These are phyloP conservation scores for Hura crepitans DNA, from an alignment of 441 rosid species.

Conservation along the genomic window DNA sequence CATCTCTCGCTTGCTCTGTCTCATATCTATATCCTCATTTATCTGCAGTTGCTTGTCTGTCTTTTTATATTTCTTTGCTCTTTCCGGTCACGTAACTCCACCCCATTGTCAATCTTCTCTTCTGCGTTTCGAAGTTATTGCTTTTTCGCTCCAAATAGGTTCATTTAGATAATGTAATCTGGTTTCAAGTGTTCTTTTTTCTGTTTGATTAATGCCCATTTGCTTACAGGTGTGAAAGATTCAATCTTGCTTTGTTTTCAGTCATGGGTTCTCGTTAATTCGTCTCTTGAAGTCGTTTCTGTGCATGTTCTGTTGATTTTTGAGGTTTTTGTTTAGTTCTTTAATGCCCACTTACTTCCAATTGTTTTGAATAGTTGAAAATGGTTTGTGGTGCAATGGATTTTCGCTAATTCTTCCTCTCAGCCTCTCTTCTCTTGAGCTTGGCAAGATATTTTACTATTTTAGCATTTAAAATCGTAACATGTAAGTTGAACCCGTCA, in stretches of 20 bases:
- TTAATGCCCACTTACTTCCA: slow-evolving; percentile 39
- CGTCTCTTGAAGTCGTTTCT: background rate
- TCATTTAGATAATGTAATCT: slow-evolving; percentile 40
- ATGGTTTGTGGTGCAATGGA: slow-evolving; percentile 37
- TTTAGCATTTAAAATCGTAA: slow-evolving; percentile 24
- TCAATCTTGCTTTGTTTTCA: too few relatives aligned
- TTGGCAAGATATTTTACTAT: slow-evolving; percentile 16
- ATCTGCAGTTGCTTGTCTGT: slow-evolving; percentile 12
- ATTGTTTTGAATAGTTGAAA: slow-evolving; percentile 24
- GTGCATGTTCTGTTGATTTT: background rate
- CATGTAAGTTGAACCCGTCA: slow-evolving; percentile 40
- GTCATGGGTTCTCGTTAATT: too few relatives aligned
- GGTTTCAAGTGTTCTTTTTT: slow-evolving; percentile 19
- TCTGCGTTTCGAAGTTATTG: slow-evolving; percentile 7
- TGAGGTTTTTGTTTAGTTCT: slow-evolving; percentile 12
- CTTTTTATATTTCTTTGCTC: slow-evolving; percentile 16
- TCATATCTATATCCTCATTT: slow-evolving; percentile 14
- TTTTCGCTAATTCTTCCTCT: slow-evolving; percentile 38
- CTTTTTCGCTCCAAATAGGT: slow-evolving; percentile 16
- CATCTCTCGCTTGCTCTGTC: slow-evolving; percentile 11
- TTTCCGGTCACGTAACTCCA: slow-evolving; percentile 29
- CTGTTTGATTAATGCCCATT: slow-evolving; percentile 35
- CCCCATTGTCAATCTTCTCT: slow-evolving; percentile 9
- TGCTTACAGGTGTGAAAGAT: slow-evolving; percentile 21
- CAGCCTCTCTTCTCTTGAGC: slow-evolving; percentile 18